A percentile compares a stretch with the other conserved stretches of the same genome.
phyloP scores from a whole-genome alignment of 805 yeast genomes.

The Torulaspora delbrueckii region DNA sequence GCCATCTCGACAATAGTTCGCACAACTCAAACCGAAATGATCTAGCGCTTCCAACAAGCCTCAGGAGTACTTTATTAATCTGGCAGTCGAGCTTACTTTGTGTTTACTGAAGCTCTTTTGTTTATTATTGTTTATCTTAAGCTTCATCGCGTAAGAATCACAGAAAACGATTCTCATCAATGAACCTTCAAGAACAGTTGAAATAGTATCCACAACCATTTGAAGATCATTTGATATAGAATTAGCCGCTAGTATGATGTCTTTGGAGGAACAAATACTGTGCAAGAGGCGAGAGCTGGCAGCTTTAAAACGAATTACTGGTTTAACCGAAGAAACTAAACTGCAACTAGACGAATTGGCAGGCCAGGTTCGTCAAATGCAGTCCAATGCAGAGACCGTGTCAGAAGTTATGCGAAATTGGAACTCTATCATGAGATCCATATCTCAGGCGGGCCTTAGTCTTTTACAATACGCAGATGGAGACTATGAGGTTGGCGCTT shows the following conservation, averaged over 20 bases:
- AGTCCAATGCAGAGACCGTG: conserved; percentile 26
- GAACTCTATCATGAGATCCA: conserved; percentile 31
- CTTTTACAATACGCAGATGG: conserved; percentile 31
- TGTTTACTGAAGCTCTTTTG: conserved; percentile 5
- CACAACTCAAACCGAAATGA: background rate
- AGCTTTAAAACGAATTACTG: conserved; percentile 25
- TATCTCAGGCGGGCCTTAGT: conserved; percentile 33
- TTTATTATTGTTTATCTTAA: background rate
- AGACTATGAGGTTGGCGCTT: conserved; percentile 31
- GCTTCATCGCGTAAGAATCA: conserved; percentile 1
- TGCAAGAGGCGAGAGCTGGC: conserved; percentile 26
- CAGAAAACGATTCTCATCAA: background rate
- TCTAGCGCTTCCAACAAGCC: background rate
- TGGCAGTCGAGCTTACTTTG: background rate
- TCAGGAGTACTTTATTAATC: background rate
- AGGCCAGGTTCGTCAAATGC: conserved; percentile 24
- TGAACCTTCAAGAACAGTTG: background rate
- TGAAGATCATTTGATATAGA: no score
- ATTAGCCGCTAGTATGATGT: conserved; percentile 2
- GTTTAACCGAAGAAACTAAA: conserved; percentile 27
- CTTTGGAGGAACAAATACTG: conserved; percentile 16
- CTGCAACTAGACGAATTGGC: conserved; percentile 27
- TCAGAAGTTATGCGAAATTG: conserved; percentile 29
- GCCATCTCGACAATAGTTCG: conserved; percentile 6
- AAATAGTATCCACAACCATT: no score